Evolutionary conservation across 495 filamentous ascomycete species (phyloP).

Genomic region (Penicillium macrosclerotiorum): DNA sequence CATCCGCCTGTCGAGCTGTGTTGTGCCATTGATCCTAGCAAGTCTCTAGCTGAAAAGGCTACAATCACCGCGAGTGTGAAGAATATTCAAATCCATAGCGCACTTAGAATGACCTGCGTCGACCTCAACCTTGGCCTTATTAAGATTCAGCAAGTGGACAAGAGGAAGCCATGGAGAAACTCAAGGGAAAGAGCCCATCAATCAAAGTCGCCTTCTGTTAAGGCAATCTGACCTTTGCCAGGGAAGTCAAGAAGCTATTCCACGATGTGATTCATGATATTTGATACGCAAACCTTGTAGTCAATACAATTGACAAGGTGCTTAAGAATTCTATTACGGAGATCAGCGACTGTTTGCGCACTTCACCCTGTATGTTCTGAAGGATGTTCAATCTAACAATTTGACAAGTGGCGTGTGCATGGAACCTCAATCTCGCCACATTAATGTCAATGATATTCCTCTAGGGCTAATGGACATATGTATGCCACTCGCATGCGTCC

Average conservation of each 20-base stretch:
- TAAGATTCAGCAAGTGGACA: slow-evolving; percentile 30
- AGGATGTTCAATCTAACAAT: background rate
- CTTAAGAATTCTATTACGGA: slow-evolving; percentile 47
- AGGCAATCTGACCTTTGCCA: slow-evolving; percentile 30
- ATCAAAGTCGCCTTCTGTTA: slow-evolving; percentile 31
- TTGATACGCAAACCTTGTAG: slow-evolving; percentile 50
- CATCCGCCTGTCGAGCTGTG: background rate
- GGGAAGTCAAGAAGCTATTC: slow-evolving; percentile 31
- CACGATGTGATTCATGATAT: slow-evolving; percentile 26
- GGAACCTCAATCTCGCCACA: slow-evolving; percentile 28
- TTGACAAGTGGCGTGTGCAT: slow-evolving; percentile 26
- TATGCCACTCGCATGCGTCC: no score
- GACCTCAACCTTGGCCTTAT: slow-evolving; percentile 34
- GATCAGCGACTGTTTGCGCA: slow-evolving; percentile 44
- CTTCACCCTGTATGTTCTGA: slow-evolving; percentile 29
- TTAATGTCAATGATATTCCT: slow-evolving; percentile 36
- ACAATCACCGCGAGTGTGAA: slow-evolving; percentile 45
- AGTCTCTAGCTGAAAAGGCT: slow-evolving; percentile 44
- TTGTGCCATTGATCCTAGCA: slow-evolving; percentile 5
- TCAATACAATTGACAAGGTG: slow-evolving; percentile 52
- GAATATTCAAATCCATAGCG: slow-evolving; percentile 34
- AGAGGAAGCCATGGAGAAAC: slow-evolving; percentile 19
- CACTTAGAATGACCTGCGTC: slow-evolving; percentile 21
- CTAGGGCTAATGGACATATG: slow-evolving; percentile 41
- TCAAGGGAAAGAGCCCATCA: slow-evolving; percentile 28